These are phyloP conservation scores for Durio zibethinus DNA, from an alignment of 345 rosid species.

Conservation along the genomic window DNA sequence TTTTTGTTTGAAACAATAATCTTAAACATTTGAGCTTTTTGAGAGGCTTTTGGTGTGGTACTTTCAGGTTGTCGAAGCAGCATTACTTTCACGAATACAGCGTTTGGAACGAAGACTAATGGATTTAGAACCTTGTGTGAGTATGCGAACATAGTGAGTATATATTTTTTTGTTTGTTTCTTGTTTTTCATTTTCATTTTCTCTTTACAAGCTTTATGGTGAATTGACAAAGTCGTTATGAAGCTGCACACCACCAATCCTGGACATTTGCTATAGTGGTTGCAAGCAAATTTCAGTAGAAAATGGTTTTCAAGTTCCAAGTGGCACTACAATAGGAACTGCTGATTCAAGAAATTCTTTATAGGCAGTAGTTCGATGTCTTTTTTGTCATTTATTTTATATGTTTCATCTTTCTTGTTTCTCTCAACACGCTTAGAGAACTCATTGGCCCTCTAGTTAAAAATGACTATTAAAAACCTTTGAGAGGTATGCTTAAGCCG, in stretches of 20 bases:
- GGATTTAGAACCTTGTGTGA: conserved; percentile 95
- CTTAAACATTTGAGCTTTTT: conserved; percentile 11
- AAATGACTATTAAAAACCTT: not conserved
- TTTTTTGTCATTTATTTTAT: not conserved
- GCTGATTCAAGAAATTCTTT: not conserved
- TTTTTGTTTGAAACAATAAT: not conserved
- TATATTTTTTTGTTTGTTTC: conserved; percentile 19
- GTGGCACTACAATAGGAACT: not conserved
- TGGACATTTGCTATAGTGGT: not conserved
- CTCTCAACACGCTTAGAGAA: not conserved
- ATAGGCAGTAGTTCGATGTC: not conserved
- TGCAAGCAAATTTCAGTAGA: not conserved
- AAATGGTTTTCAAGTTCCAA: not conserved
- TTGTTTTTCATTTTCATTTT: conserved; percentile 1
- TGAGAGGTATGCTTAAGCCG: not conserved
- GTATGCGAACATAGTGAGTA: conserved; percentile 63
- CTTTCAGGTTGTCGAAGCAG: conserved; percentile 87
- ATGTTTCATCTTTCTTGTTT: not conserved
- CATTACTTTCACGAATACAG: conserved; percentile 79
- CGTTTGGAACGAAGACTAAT: conserved; percentile 76
- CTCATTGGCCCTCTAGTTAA: not conserved
- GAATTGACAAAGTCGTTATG: not conserved
- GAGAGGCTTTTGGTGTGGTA: conserved; percentile 6
- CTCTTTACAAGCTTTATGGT: not conserved
- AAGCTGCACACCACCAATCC: conserved; percentile 3